Evolutionary conservation across 441 rosid genomes (phyloP).

Genomic region (Iberis amara): DNA sequence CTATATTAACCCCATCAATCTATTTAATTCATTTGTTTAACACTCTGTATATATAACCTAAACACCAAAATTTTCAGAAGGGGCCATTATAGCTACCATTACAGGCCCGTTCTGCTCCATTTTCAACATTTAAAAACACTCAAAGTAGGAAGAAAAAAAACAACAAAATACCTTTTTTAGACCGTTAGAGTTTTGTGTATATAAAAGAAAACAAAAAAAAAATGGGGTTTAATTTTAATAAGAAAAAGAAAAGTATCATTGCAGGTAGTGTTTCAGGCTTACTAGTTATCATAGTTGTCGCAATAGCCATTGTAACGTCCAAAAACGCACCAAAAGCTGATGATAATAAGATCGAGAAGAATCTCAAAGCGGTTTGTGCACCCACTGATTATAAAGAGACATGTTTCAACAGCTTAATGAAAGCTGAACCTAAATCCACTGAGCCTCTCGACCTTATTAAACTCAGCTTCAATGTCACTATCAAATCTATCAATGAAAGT

Average conservation of each 20-base stretch:
- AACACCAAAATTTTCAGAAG: constrained; percentile 15
- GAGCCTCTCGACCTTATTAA: constrained; percentile 59
- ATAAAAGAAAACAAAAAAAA: constrained; percentile 9
- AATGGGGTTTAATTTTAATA: constrained; percentile 23
- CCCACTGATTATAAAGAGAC: constrained; percentile 57
- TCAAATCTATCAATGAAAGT: constrained; percentile 36
- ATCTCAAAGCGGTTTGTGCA: constrained; percentile 48
- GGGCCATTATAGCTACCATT: constrained; percentile 24
- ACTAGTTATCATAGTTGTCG: constrained; percentile 63
- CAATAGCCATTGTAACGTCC: constrained; percentile 33
- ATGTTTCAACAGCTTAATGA: constrained; percentile 44
- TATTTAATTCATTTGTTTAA: constrained; percentile 8
- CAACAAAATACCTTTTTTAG: background rate
- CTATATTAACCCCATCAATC: constrained; percentile 20
- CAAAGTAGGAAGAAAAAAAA: background rate
- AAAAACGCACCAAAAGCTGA: constrained; percentile 13
- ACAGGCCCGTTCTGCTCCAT: constrained; percentile 21
- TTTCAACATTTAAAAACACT: constrained; percentile 6
- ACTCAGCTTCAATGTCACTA: constrained; percentile 44
- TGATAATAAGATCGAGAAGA: constrained; percentile 20
- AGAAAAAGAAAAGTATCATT: constrained; percentile 42
- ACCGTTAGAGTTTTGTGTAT: background rate
- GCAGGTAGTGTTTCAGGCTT: constrained; percentile 43
- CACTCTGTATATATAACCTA: constrained; percentile 1
- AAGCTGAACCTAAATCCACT: constrained; percentile 39